phyloP scores from a whole-genome alignment of 352 stramenopile species.

The Albugo laibachii region DNA sequence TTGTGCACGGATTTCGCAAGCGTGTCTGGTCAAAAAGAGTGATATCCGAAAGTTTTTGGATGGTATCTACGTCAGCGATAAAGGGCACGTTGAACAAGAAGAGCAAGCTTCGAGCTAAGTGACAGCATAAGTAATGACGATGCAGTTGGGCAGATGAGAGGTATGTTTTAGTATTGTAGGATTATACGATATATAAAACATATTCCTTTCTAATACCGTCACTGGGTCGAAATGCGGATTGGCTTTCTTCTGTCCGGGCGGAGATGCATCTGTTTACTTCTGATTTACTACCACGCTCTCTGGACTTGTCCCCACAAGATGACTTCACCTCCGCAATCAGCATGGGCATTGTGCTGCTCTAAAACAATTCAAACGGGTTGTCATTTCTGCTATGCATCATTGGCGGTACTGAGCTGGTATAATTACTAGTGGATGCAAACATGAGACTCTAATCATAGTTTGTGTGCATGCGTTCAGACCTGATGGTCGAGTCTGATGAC shows the following conservation, averaged over 20 bases:
- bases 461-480: too few relatives aligned
- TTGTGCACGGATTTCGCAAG: conserved; percentile 67
- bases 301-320: background rate
- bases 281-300: background rate
- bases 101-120: conserved; percentile 7
- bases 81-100: conserved; percentile 68
- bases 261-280: conserved; percentile 19
- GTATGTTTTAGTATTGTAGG: too few relatives aligned
- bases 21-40: conserved; percentile 70
- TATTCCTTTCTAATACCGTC: conserved; percentile 18
- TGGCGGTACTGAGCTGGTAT: too few relatives aligned
- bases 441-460: too few relatives aligned
- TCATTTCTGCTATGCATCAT: too few relatives aligned
- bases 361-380: conserved; percentile 78
- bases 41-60: conserved; percentile 99
- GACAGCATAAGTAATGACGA: too few relatives aligned
- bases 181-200: too few relatives aligned
- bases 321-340: background rate
- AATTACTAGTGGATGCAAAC: too few relatives aligned
- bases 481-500: too few relatives aligned
- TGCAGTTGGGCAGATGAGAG: too few relatives aligned
- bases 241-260: conserved; percentile 83
- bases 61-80: conserved; percentile 99
- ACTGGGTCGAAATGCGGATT: conserved; percentile 67
- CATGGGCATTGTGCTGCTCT: conserved; percentile 7